A percentile compares a stretch with the other conserved stretches of the same genome.
Conservation (phyloP, 2,329 filamentous ascomycete genomes). For the Alternaria gansuensis region DNA sequence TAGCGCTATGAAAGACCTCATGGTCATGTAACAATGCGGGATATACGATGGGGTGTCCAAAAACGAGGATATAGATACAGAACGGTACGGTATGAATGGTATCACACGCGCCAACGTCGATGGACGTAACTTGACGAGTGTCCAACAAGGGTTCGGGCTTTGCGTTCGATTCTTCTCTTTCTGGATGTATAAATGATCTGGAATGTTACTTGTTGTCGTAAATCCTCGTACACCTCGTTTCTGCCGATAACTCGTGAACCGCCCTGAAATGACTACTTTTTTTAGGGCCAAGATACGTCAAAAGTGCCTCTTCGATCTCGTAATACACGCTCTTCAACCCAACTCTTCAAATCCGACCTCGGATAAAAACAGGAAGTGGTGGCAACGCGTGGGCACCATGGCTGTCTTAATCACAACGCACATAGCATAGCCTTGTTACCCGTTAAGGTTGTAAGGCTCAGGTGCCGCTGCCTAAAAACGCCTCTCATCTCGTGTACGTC, state of each 20-base stretch:
- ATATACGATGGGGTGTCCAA: not conserved
- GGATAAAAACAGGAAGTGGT: not conserved
- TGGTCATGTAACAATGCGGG: not conserved
- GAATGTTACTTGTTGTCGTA: not conserved
- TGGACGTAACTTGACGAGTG: not conserved
- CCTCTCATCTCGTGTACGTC: constrained; percentile 6
- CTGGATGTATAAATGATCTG: not conserved
- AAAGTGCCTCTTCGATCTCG: not conserved
- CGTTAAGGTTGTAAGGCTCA: not conserved
- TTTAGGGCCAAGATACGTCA: not conserved
- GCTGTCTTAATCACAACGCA: constrained; percentile 9
- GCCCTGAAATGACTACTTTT: not conserved
- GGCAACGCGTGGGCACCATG: not conserved
- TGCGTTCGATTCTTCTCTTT: not conserved
- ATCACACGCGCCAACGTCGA: not conserved
- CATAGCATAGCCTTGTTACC: not conserved
- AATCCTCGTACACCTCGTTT: not conserved
- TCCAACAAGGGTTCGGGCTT: not conserved
- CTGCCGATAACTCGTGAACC: not conserved
- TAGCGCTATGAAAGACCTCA: constrained; percentile 13
- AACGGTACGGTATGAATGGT: not conserved
- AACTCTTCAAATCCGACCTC: not conserved
- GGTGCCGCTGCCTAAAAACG: constrained; percentile 6
- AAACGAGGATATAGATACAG: not conserved
- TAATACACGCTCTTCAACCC: not conserved